Evolutionary conservation across 2,329 filamentous ascomycete genomes (phyloP), one percentile per base, ranked within the genome.

Genomic region (Hyphodiscus sp.): DNA sequence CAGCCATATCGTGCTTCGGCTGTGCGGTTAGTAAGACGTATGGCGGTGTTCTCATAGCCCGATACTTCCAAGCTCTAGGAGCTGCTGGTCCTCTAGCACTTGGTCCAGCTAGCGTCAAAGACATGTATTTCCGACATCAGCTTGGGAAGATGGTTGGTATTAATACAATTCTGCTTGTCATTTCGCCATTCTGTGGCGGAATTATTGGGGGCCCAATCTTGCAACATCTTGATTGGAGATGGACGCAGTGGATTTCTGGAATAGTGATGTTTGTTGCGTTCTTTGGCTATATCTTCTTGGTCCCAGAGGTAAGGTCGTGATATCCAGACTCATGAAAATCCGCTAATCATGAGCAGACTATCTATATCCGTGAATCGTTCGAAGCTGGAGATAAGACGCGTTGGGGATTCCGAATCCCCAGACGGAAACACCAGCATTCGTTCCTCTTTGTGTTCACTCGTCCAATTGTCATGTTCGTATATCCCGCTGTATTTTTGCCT

Each of bases 101-200:
- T 13, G 45, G 45, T 11, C 45, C 45, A 30, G 45, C 45, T 2
- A 26, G 45, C 18, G 23, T 47, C 23, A 30, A 23, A 47, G 45
- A 47, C 23, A 47, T 47, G 46, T 48, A 30, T 29, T 48, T 48
- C 20, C 46, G 26, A 23, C 46, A 48, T 29, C 20, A 48, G 20
- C 20, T 30, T 10, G 46, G 46, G 8, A 48, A 48, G 46, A 33
- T 19, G 26, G 29, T 48, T 20, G 46, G 46, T 10, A 41, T 48
- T 10, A 30, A 33, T n/a, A 48, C 46, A 5, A 19, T 48, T 48
- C 15, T 38, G 7, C 11, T 48, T n/a, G 46, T 48, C 16, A 20
- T 33, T 41, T 26, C 46, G 8, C 46, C 46, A 18, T 48, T 38
- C 18, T 26, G 20, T 8, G 46, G 46, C 11, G 46, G 46, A n/a